These are phyloP conservation scores for Ceratobasidium sp. DNA, from an alignment of 1,284 basidiomycete species.

Conservation along the genomic window DNA sequence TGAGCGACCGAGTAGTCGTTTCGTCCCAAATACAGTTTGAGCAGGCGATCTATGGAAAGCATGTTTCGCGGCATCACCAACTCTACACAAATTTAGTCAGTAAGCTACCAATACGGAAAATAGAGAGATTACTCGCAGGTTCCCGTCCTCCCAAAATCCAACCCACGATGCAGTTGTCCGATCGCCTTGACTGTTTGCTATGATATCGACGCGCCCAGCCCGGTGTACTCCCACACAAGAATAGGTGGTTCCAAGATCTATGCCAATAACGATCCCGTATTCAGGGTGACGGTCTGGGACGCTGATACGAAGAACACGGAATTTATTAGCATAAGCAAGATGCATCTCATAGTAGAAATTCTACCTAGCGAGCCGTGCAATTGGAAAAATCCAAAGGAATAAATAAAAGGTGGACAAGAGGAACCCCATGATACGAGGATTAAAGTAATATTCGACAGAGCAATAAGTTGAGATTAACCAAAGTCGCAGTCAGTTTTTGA, in stretches of 20 bases:
- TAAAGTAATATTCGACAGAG: too few relatives aligned
- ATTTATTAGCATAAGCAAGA: background rate
- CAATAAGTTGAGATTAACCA: too few relatives aligned
- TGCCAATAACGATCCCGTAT: conserved; percentile 55
- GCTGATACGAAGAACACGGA: background rate
- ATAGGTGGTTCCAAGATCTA: conserved; percentile 57
- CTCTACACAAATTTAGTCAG: too few relatives aligned
- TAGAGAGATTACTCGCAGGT: background rate
- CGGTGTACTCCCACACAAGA: conserved; percentile 32
- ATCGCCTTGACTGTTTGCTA: conserved; percentile 53
- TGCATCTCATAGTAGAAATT: too few relatives aligned
- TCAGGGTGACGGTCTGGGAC: background rate
- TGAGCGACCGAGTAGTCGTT: conserved; percentile 66
- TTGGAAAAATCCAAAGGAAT: too few relatives aligned
- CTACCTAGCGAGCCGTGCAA: too few relatives aligned
- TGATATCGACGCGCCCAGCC: conserved; percentile 33
- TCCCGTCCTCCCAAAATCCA: conserved; percentile 52
- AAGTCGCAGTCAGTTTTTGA: too few relatives aligned
- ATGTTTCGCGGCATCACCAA: background rate
- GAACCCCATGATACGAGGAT: too few relatives aligned
- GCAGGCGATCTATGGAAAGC: background rate
- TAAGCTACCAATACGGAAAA: background rate
- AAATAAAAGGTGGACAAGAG: too few relatives aligned
- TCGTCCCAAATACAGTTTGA: conserved; percentile 69
- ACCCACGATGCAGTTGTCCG: conserved; percentile 58